A percentile compares a stretch with the other conserved stretches of the same genome.
These are phyloP conservation scores for Hygrocybe punicea DNA, from an alignment of 768 basidiomycete genomes.

Conservation along the genomic window DNA sequence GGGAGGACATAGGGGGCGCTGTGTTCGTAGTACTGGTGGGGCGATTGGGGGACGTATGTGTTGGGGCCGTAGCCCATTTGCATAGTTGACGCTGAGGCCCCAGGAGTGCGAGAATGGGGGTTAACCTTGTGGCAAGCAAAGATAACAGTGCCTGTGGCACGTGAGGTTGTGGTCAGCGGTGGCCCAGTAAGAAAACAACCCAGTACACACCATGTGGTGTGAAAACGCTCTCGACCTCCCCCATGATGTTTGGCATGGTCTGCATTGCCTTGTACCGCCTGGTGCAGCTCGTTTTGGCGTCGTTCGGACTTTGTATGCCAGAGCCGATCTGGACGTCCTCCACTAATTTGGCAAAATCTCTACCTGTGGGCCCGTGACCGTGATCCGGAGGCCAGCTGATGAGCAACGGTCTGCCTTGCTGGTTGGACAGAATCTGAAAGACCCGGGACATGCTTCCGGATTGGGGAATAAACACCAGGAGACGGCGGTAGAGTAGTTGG, in stretches of 20 bases:
- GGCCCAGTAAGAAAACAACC: background rate
- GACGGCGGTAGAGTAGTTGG: slow-evolving; percentile 54
- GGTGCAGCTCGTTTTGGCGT: slow-evolving; percentile 84
- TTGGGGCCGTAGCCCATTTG: slow-evolving; percentile 43
- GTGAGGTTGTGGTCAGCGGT: slow-evolving; percentile 18
- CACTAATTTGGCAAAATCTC: slow-evolving; percentile 58
- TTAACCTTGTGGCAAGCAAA: slow-evolving; percentile 71
- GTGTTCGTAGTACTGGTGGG: slow-evolving; percentile 43
- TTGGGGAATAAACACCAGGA: slow-evolving; percentile 53
- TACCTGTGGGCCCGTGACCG: slow-evolving; percentile 41
- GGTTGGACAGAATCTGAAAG: slow-evolving; percentile 75
- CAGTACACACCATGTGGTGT: slow-evolving; percentile 76
- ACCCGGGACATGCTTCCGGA: slow-evolving; percentile 55
- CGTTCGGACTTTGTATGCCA: slow-evolving; percentile 48
- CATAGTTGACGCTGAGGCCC: slow-evolving; percentile 41
- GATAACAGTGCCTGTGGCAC: slow-evolving; percentile 56
- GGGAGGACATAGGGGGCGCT: slow-evolving; percentile 39
- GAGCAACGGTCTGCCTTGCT: slow-evolving; percentile 53
- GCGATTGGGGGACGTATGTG: slow-evolving; percentile 32
- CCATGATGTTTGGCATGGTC: slow-evolving; percentile 54
- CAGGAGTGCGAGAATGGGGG: slow-evolving; percentile 40
- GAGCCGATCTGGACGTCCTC: slow-evolving; percentile 63
- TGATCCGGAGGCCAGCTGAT: slow-evolving; percentile 76
- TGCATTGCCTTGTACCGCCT: slow-evolving; percentile 76
- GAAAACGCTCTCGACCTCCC: slow-evolving; percentile 81